Evolutionary conservation across 2,329 filamentous ascomycete genomes (phyloP), one percentile per base, ranked within the genome.

Genomic region (Penicillium hesseltinei): DNA sequence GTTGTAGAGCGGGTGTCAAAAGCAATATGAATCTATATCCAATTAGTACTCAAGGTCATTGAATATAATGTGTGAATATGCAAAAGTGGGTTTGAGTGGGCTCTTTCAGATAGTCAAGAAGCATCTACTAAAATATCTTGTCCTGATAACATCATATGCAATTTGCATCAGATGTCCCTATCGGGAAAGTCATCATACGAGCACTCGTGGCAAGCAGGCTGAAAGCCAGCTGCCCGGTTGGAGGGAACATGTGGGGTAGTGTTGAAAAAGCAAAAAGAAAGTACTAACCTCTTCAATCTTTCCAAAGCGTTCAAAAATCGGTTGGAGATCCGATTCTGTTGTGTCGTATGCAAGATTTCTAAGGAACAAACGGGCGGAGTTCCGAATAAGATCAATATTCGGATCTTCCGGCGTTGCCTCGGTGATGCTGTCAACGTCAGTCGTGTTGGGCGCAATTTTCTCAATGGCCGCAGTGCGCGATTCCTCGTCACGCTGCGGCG

Each of bases 41-140:
- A 45, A 64, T 84, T 74, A 84, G 81, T 72, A 69, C 61, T 58
- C 49, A 62, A 54, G 53, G 59, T 55, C 63, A 64, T 69, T 53
- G 62, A 51, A 60, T 55, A 64, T 65, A 66, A 62, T 49, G 45
- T 52, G 39, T 51, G 40, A 51, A 61, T 27, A 43, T 50, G 50
- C 38, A 45, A 46, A 50, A 54, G 66, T 60, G 54, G 63, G 67
- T 72, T 72, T 74, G 53, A 45, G 53, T 56, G 21, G 53, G 65
- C 73, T 78, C 79, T 78, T 92, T 92, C 89, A 94, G 91, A 87
- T 84, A 67, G 81, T 82, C 78, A 88, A 91, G 87, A 92, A 89
- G 91, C 90, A 96, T 97, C 93, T 99, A 99, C 94, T 97, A 99
- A 96, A 96, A 94, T 89, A 84, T 91, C 88, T 92, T 88, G 88